Base-by-base conservation (phyloP, 352 stramenopile genomes). In the Pythium brachiatum region DNA sequence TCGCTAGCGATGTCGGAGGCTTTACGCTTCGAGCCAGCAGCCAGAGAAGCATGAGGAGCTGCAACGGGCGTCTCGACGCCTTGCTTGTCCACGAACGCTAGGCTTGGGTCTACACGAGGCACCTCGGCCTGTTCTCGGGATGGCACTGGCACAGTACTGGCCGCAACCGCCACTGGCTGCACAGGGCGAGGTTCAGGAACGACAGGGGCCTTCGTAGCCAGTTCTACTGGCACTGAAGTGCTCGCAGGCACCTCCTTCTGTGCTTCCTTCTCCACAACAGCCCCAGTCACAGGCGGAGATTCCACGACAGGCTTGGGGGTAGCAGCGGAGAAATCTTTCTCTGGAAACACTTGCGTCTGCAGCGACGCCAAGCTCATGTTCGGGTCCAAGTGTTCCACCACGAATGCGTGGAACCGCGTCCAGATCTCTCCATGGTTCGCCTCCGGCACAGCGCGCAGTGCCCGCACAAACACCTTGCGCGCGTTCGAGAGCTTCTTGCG, bases 401-500 rank as follows among this genome's bases (percentile, higher is more conserved):
- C 74, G 60, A 92, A 92, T 18, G 73, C 79, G 51, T 87, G 77
- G 59, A 90, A 92, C 9, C 53, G 54, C 26, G 65, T 55, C 80
- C 81, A 92, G 13, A 92, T 36, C 0, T 64, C 61, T 1, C 56
- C 51, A 21, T 79, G 78, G 16, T 88, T 75, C 7, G 34, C 34
- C 16, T 70, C 64, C 16, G 71, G 53, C 31, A 88, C 66, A 4
- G 76, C 68, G 29, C 76, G 47, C 36, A 91, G 39, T 18, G 75
- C 83, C 2, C 83, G 78, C 31, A 88, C 69, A 55, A 89, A 90
- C 52, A 92, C 70, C 69, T 92, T 92, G 21, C 80, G 61, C 20
- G 83, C 83, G 65, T 90, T 92, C 7, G 79, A 86, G 38, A 83
- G 81, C 58, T 90, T 90, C 53, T 83, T 81, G 51, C 83, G 73